Base-by-base conservation (phyloP, 2,329 filamentous ascomycete genomes). In the Coccinonectria pachysandricola region DNA sequence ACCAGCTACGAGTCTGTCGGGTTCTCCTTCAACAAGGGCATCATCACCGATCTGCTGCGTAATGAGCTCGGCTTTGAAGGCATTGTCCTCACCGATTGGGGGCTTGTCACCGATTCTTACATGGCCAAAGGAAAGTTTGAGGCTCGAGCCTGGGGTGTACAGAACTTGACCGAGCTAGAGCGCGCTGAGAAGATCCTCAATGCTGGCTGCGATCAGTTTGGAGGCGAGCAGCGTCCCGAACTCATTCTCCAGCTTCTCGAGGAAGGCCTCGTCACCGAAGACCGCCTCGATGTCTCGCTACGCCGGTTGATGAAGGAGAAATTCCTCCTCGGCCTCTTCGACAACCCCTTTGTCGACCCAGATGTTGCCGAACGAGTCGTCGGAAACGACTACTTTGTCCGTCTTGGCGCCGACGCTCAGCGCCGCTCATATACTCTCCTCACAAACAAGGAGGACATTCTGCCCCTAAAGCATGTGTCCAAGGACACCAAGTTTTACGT, bases 1-100 rank as follows among this genome's bases (percentile, higher is more conserved):
- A 61, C 59, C 1, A 42, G 60, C 13, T 64, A 56, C 27, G 61
- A 65, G 38, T 43, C 59, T 8, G 60, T 67, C 6, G 65, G 56
- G 0, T 65, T 68, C 37, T 56, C 56, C 0, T 67, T 70, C 46
- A 68, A 69, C 49, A 65, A 62, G 33, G 53, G 47, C 3, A 58
- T 70, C 17, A 54, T 70, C 23, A 69, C 65, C 0, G 61, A 57
- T 16, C 54, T 71, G 0, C 47, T 70, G 2, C 57, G 58, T 1
- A 36, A 54, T 2, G 50, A 68, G 23, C 49, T 69, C 1, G 63
- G 64, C 3, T 71, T 66, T 29, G 39, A 65, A 0, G 66, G 65
- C 2, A 64, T 69, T n/a, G 54, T 70, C 0, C 52, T 60, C 3
- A 65, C 60, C 0, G 66, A 70, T 32, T 70, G 66, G 66, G 63